Conservation (phyloP, 176 grass and related monocot genomes). For the Urochloa ruziziensis region DNA sequence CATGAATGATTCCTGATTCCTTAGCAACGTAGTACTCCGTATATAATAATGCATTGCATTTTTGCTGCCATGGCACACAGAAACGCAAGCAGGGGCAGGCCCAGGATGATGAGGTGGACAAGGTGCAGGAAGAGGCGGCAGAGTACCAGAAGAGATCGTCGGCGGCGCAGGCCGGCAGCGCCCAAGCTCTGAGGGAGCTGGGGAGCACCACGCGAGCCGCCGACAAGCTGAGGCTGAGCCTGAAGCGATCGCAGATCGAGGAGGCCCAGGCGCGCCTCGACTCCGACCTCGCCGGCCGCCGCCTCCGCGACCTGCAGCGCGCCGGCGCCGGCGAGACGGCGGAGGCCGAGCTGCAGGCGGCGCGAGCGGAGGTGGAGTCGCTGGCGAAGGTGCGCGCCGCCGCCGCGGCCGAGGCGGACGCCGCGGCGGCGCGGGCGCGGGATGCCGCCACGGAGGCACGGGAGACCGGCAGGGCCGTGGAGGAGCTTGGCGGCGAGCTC, state of each 20-base stretch:
- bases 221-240: conserved; percentile 49
- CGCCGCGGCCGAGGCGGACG: conserved; percentile 37
- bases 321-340: conserved; percentile 29
- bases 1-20: neutral
- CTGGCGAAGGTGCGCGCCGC: conserved; percentile 43
- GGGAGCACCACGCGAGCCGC: conserved; percentile 1
- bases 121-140: conserved; percentile 29
- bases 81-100: conserved; percentile 29
- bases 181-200: conserved; percentile 37
- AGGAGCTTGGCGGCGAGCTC: conserved; percentile 52
- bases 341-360: conserved; percentile 46
- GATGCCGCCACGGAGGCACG: conserved; percentile 14
- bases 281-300: conserved; percentile 53
- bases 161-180: conserved; percentile 35
- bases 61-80: neutral
- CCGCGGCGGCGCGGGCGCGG: conserved; percentile 17
- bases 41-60: neutral
- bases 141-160: conserved; percentile 39
- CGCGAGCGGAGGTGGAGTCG: conserved; percentile 43
- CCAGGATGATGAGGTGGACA: conserved; percentile 57
- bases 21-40: too few relatives aligned
- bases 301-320: conserved; percentile 43
- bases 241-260: conserved; percentile 52
- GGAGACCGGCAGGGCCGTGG: conserved; percentile 31
- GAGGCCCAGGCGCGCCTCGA: conserved; percentile 60